Base-by-base conservation (phyloP, 2,329 filamentous ascomycete species). In the Apiospora hydei region DNA sequence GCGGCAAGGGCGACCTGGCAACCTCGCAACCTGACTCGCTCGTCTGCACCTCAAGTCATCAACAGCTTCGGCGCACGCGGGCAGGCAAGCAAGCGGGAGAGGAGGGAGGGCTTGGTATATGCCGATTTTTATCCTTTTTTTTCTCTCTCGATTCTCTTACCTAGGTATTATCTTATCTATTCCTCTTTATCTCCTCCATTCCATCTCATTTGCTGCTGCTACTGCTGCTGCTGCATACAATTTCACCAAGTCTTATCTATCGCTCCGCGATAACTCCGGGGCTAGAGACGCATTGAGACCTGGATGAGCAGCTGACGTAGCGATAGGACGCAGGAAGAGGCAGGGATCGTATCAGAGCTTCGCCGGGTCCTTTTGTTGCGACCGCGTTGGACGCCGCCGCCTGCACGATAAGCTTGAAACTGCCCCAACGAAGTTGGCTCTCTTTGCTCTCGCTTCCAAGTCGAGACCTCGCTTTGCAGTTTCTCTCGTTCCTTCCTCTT, bases 341-440 rank as follows among this genome's bases (percentile, higher is more conserved):
- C 53, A 61, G 53, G 53, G 53, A 10, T 61, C 30, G 7, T 61
- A 61, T 61, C 53, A 61, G 30, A 61, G 30, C 53, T 38, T 21
- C 30, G 46, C 53, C 53, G 30, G 53, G 53, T 16, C 11, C 16
- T 11, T 21, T 34, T 21, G 34, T 38, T 16, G 53, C 53, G 53
- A 61, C 38, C 53, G 53, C 30, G 30, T 34, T 6, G 18, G 30
- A 11, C 57, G 16, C 30, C 38, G 34, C 34, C 10, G 21, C 57
- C 46, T 49, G 46, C n/a, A 38, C 34, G 57, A 64, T 64, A 64
- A 64, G 57, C 57, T 61, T n/a, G 53, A 61, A 61, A 61, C 53
- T 1, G 53, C 26, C 53, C 53, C 38, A 61, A 30, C 18, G 53
- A 21, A 61, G 53, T 30, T 30, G 46, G 30, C 53, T 14, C 21